Percentiles rank a stretch among this genome's conserved stretches.
phyloP scores from a whole-genome alignment of 1,284 basidiomycete species.

The Leccinum pachyderme region DNA sequence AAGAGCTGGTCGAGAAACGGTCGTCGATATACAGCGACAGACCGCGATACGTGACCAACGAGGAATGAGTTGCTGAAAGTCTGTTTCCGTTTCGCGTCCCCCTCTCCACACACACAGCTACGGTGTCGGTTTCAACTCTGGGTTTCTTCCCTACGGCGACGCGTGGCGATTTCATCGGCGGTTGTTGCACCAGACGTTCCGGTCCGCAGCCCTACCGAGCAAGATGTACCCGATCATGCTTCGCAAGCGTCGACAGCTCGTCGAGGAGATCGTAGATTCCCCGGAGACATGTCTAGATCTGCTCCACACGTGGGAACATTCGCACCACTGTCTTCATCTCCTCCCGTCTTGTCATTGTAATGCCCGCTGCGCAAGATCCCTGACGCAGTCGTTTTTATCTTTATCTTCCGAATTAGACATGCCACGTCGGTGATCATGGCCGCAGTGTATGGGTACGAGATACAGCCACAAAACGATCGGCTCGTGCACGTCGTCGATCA shows the following conservation, averaged over 20 bases:
- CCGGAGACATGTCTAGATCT: background rate
- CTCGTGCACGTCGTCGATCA: background rate
- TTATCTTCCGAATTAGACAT: background rate
- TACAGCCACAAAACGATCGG: background rate
- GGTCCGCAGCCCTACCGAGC: background rate
- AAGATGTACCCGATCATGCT: slow-evolving; percentile 4
- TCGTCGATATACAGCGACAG: slow-evolving; percentile 25
- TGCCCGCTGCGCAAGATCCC: background rate
- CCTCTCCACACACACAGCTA: background rate
- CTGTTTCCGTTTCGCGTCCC: background rate
- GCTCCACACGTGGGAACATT: background rate
- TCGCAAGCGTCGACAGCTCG: background rate
- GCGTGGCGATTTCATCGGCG: background rate
- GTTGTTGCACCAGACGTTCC: background rate
- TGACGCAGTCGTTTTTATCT: background rate
- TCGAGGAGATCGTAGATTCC: slow-evolving; percentile 4
- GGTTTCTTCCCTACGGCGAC: slow-evolving; percentile 8
- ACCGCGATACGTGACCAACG: slow-evolving; percentile 9
- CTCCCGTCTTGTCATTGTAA: background rate
- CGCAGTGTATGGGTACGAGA: background rate
- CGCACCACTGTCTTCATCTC: background rate
- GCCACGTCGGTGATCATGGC: slow-evolving; percentile 5
- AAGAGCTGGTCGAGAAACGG: slow-evolving; percentile 27
- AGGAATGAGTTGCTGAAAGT: background rate
- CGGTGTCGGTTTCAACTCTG: slow-evolving; percentile 6